These are phyloP conservation scores for Prunus mira DNA, from an alignment of 306 rosid species.

Conservation along the genomic window DNA sequence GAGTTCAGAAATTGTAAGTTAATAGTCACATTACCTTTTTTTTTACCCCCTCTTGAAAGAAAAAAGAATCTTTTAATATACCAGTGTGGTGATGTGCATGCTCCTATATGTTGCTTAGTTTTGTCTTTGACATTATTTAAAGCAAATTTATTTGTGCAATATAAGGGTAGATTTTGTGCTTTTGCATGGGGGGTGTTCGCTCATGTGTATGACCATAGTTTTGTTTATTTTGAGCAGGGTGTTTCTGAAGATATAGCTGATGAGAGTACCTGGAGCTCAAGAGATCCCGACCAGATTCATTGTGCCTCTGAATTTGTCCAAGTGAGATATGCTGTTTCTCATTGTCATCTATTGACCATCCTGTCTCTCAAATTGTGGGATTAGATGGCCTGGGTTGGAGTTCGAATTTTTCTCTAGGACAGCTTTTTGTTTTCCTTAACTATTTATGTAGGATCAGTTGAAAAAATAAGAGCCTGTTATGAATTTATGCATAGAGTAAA, in stretches of 20 bases:
- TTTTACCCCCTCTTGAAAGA: neutral
- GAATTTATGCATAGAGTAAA: neutral
- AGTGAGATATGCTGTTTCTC: constrained; percentile 38
- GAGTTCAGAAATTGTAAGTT: constrained; percentile 77
- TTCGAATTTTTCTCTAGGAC: neutral
- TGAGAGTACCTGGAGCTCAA: constrained; percentile 37
- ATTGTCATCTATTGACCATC: neutral
- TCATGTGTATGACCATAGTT: neutral
- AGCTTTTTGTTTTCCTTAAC: neutral
- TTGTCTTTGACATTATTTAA: no score
- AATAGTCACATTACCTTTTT: neutral
- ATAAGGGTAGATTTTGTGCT: neutral
- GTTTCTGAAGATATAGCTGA: constrained; percentile 43
- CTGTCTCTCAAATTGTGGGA: neutral
- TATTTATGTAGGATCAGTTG: neutral
- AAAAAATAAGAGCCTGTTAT: neutral
- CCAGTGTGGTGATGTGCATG: no score
- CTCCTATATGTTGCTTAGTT: no score
- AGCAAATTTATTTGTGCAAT: no score
- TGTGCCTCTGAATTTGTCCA: constrained; percentile 32
- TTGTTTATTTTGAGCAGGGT: constrained; percentile 47
- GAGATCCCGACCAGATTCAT: constrained; percentile 36
- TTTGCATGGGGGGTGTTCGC: neutral
- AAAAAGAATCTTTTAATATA: no score
- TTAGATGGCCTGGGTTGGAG: neutral